A percentile compares a stretch with the other conserved stretches of the same genome.
These are phyloP conservation scores for Peziza echinospora DNA, from an alignment of 495 filamentous ascomycete genomes.

Conservation along the genomic window DNA sequence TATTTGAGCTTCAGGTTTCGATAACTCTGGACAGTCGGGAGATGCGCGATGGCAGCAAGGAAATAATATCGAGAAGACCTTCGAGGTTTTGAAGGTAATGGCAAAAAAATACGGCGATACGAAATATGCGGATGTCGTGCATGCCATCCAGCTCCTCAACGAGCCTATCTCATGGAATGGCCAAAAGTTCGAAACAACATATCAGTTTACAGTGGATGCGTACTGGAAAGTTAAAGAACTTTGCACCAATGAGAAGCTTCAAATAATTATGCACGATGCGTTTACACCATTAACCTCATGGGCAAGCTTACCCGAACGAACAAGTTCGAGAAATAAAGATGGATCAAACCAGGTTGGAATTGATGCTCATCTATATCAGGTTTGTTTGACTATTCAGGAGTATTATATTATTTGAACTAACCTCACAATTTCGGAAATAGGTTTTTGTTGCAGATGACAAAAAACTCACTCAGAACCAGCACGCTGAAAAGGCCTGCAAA, in stretches of 20 bases:
- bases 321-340: conserved; percentile 1
- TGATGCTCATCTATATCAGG: conserved; percentile 23
- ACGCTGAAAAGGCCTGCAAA: conserved; percentile 21
- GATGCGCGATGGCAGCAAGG: conserved; percentile 21
- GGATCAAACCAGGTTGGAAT: conserved; percentile 14
- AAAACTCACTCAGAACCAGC: conserved; percentile 18
- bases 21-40: conserved; percentile 23
- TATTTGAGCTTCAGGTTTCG: conserved; percentile 11
- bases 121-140: conserved; percentile 25
- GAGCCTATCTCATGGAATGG: conserved; percentile 20
- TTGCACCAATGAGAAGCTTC: conserved; percentile 19
- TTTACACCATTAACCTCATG: conserved; percentile 18
- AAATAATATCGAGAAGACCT: conserved; percentile 20
- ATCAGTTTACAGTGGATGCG: conserved; percentile 20
- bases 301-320: conserved; percentile 9
- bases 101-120: conserved; percentile 23
- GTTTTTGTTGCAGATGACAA: conserved; percentile 20
- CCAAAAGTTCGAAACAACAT: conserved; percentile 19
- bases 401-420: not conserved
- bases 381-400: conserved; percentile 1
- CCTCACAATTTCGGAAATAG: not conserved
- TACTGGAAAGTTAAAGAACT: conserved; percentile 20
- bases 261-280: conserved; percentile 23
- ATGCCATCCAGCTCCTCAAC: conserved; percentile 24
- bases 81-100: conserved; percentile 22